Evolutionary conservation across 2,329 filamentous ascomycete genomes (phyloP).

Genomic region (Colletotrichum sp.): DNA sequence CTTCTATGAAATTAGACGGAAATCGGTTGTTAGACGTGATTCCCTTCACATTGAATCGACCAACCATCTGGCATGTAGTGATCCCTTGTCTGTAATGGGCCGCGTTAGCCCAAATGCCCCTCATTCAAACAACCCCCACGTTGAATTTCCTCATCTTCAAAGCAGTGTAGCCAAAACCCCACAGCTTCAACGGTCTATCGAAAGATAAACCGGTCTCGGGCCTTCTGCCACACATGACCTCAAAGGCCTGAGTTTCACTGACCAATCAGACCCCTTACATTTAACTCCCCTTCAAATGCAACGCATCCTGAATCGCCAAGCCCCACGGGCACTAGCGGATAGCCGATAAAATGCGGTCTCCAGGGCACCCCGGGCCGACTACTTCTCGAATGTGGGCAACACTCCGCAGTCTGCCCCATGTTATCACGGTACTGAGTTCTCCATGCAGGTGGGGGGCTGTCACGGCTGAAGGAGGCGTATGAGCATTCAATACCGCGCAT

Average conservation of each 20-base stretch:
- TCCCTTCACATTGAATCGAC: neutral
- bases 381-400: neutral
- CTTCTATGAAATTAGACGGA: neutral
- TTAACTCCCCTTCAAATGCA: neutral
- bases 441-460: neutral
- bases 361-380: neutral
- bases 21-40: neutral
- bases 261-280: neutral
- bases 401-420: neutral
- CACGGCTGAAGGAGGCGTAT: neutral
- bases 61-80: neutral
- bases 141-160: neutral
- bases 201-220: neutral
- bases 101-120: neutral
- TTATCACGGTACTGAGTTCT: neutral
- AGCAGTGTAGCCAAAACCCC: neutral
- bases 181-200: neutral
- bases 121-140: neutral
- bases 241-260: neutral
- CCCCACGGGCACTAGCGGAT: neutral
- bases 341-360: neutral
- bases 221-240: neutral
- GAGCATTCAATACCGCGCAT: neutral
- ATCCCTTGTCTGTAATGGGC: neutral
- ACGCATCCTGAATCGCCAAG: neutral